phyloP scores from a whole-genome alignment of 805 yeast genomes.

The Lipomyces mesembrius region DNA sequence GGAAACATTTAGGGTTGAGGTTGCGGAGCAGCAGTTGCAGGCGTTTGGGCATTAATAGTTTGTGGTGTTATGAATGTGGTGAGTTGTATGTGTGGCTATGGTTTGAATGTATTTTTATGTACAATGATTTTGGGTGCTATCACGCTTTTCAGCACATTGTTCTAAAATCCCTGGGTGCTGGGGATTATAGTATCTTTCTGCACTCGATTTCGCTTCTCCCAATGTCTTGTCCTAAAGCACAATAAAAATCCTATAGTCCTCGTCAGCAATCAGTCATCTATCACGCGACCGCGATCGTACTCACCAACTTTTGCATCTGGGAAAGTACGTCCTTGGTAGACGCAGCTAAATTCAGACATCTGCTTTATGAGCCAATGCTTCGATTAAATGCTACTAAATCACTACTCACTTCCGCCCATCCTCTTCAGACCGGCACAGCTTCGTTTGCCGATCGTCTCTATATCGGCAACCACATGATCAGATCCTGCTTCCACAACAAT shows the following conservation, averaged over 20 bases:
- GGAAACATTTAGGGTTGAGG: slow-evolving; percentile 29
- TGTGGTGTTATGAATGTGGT: background rate
- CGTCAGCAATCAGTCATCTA: background rate
- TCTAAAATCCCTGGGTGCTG: background rate
- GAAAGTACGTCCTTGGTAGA: slow-evolving; percentile 28
- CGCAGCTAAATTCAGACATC: slow-evolving; percentile 25
- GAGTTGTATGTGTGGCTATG: background rate
- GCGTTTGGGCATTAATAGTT: slow-evolving; percentile 21
- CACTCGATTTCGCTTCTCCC: slow-evolving; percentile 31
- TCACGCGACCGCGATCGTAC: background rate
- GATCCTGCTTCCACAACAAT: background rate
- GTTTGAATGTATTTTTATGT: slow-evolving; percentile 10
- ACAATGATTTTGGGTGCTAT: background rate
- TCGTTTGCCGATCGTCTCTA: slow-evolving; percentile 20
- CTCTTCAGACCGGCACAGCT: slow-evolving; percentile 18
- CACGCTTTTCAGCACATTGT: background rate
- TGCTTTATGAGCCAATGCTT: background rate
- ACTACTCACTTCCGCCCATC: slow-evolving; percentile 20
- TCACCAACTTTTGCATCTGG: slow-evolving; percentile 32
- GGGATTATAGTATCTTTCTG: slow-evolving; percentile 15
- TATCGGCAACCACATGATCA: background rate
- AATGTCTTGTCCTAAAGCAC: slow-evolving; percentile 30
- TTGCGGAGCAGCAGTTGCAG: slow-evolving; percentile 30
- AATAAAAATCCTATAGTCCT: slow-evolving; percentile 23
- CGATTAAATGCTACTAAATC: background rate